Evolutionary conservation across 805 yeast genomes (phyloP).

Genomic region (Saccharomycopsis sp.): DNA sequence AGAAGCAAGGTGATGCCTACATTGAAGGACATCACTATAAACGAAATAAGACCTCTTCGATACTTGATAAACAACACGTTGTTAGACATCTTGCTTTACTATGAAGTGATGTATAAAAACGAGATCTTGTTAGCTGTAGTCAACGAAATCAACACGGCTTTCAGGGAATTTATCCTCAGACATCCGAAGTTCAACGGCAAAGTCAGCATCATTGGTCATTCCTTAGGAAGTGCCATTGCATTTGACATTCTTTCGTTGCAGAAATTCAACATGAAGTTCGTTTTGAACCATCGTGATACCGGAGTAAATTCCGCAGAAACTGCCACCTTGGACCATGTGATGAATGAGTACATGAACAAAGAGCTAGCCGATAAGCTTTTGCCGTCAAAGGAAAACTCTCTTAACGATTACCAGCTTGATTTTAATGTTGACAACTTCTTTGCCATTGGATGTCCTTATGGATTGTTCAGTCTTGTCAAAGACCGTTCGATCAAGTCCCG

Average conservation of each 20-base stretch:
- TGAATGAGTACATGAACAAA: not conserved
- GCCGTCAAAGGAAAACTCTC: not conserved
- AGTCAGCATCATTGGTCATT: conserved; percentile 83
- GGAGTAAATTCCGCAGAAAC: not conserved
- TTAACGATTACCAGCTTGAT: conserved; percentile 36
- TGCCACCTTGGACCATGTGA: not conserved
- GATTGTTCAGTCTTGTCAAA: conserved; percentile 72
- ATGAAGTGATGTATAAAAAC: conserved; percentile 60
- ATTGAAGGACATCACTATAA: conserved; percentile 64
- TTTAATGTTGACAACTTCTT: conserved; percentile 73
- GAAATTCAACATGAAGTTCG: conserved; percentile 8
- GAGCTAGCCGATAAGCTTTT: not conserved
- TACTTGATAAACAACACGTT: conserved; percentile 80
- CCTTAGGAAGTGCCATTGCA: conserved; percentile 80
- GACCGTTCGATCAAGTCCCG: conserved; percentile 52
- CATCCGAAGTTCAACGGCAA: conserved; percentile 76
- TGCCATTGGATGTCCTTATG: conserved; percentile 86
- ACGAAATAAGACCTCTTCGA: conserved; percentile 71
- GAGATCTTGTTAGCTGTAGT: conserved; percentile 60
- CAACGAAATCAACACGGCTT: conserved; percentile 56
- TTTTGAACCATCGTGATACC: not conserved
- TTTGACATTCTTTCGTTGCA: conserved; percentile 65
- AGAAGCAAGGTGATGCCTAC: conserved; percentile 45
- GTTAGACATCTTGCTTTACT: conserved; percentile 73
- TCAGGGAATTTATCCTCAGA: conserved; percentile 46